Evolutionary conservation across 2,329 filamentous ascomycete species (phyloP).

Genomic region (Alternaria consortialis): DNA sequence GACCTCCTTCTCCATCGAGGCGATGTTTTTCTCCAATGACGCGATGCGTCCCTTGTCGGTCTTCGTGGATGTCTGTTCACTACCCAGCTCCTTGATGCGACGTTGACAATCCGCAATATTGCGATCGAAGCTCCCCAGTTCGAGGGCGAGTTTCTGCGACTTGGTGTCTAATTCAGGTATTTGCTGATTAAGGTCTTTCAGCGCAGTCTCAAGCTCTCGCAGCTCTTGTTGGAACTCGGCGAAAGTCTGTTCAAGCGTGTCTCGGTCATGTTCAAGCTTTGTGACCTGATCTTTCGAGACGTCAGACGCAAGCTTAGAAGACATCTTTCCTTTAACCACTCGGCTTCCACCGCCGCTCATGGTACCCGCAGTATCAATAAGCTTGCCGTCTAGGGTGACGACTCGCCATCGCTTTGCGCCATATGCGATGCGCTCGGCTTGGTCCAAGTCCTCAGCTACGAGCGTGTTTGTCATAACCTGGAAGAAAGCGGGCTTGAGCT

Average conservation of each 20-base stretch:
- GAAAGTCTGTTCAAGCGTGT: conserved; percentile 83
- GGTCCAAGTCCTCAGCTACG: conserved; percentile 90
- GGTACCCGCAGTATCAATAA: conserved; percentile 97
- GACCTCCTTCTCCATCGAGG: conserved; percentile 78
- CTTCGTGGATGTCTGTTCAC: conserved; percentile 82
- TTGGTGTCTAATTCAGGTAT: conserved; percentile 87
- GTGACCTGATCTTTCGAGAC: conserved; percentile 86
- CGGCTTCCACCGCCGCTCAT: conserved; percentile 97
- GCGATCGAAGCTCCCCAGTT: conserved; percentile 84
- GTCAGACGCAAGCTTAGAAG: conserved; percentile 89
- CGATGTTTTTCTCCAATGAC: conserved; percentile 79
- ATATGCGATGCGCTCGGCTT: conserved; percentile 96
- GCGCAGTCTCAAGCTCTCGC: conserved; percentile 75
- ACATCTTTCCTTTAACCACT: conserved; percentile 94
- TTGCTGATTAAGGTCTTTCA: conserved; percentile 77
- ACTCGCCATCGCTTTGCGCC: conserved; percentile 94
- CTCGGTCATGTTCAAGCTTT: conserved; percentile 87
- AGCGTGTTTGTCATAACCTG: conserved; percentile 94
- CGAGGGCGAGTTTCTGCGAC: conserved; percentile 88
- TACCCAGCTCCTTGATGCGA: conserved; percentile 83
- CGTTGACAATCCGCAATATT: conserved; percentile 86
- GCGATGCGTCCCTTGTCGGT: conserved; percentile 78
- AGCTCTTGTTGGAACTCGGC: conserved; percentile 85
- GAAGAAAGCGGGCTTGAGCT: conserved; percentile 90
- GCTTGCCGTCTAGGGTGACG: conserved; percentile 90